These are phyloP conservation scores for Panicum hallii DNA, from an alignment of 202 grass and related monocot species.

Conservation along the genomic window DNA sequence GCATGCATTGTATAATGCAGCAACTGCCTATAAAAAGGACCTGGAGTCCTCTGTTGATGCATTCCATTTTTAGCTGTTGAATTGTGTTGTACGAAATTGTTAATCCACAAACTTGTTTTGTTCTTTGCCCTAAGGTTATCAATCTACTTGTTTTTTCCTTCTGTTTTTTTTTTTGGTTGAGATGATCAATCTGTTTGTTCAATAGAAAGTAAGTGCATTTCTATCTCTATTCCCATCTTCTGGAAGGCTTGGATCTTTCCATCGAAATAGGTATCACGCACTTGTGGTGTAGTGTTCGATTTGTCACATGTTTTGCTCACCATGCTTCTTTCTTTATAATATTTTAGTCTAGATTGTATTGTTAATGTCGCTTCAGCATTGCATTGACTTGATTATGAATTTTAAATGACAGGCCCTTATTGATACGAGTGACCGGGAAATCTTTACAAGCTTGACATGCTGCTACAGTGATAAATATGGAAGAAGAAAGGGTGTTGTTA, in stretches of 20 bases:
- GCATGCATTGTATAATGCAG: not conserved
- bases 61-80: conserved; percentile 37
- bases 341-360: conserved; percentile 26
- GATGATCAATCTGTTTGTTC: conserved; percentile 10
- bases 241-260: conserved; percentile 21
- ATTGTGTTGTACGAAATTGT: conserved; percentile 11
- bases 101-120: not conserved
- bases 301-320: not conserved
- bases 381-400: conserved; percentile 42
- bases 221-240: conserved; percentile 6
- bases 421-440: conserved; percentile 88
- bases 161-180: not conserved
- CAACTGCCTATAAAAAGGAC: not conserved
- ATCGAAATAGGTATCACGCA: conserved; percentile 17
- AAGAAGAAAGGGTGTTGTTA: conserved; percentile 84
- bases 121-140: conserved; percentile 9
- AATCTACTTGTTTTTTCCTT: conserved; percentile 1
- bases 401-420: conserved; percentile 70
- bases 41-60: not conserved
- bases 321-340: conserved; percentile 23
- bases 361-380: conserved; percentile 37
- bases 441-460: conserved; percentile 91
- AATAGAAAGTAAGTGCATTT: not conserved
- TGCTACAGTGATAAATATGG: conserved; percentile 77
- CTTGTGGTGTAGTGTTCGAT: conserved; percentile 18